Conservation (phyloP, 306 rosid species). For the Carpinus viminea region DNA sequence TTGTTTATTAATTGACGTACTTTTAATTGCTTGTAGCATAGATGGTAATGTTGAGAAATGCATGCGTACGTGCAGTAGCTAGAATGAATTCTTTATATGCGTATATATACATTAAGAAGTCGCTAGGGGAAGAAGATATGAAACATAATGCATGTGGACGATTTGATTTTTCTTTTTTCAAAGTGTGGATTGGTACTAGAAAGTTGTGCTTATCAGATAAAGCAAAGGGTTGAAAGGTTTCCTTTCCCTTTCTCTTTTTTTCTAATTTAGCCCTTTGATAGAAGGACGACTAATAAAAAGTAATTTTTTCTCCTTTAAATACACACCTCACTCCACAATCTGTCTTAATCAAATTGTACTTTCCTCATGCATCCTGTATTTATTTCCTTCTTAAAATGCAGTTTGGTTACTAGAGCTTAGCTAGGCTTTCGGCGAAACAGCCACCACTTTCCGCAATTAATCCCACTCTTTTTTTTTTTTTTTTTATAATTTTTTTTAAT, state of each 20-base stretch:
- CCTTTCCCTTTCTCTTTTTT: neutral
- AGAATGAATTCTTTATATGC: neutral
- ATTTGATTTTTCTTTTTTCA: no score
- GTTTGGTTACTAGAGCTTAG: neutral
- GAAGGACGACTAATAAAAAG: neutral
- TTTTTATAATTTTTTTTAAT: no score
- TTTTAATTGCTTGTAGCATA: no score
- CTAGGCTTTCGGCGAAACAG: slow-evolving; percentile 40
- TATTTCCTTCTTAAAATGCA: slow-evolving; percentile 2
- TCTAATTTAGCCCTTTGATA: neutral
- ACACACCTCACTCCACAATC: neutral
- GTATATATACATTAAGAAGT: neutral
- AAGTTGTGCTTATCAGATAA: neutral
- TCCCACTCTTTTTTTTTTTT: neutral
- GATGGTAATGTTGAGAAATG: slow-evolving; percentile 20
- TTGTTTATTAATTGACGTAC: no score
- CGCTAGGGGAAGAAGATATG: neutral
- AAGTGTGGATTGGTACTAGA: no score
- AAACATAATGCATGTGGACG: neutral
- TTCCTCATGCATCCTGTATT: slow-evolving; percentile 16
- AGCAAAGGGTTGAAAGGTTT: neutral
- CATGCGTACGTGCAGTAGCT: neutral
- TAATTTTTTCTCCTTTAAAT: neutral
- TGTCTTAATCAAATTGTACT: slow-evolving; percentile 25
- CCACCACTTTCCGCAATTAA: slow-evolving; percentile 15